A percentile compares a stretch with the other conserved stretches of the same genome.
Conservation (phyloP, 768 basidiomycete genomes). For the Boletus speciosus region DNA sequence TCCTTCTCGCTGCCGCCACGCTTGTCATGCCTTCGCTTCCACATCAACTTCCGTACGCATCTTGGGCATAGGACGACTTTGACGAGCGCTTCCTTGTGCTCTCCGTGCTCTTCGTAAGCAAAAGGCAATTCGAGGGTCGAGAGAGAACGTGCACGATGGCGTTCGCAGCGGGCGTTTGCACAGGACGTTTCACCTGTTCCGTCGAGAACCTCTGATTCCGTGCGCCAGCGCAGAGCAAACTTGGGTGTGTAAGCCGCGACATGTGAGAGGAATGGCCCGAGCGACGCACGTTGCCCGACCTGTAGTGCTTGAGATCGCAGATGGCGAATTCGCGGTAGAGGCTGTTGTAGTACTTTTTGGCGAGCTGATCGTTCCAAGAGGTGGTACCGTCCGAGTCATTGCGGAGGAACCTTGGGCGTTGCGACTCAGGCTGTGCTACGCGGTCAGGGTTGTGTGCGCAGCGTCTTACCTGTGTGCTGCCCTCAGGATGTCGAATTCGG, state of each 20-base stretch:
- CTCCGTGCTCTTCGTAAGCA: slow-evolving; percentile 76
- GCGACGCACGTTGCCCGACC: slow-evolving; percentile 73
- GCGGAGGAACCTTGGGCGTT: slow-evolving; percentile 63
- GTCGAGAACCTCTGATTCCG: slow-evolving; percentile 83
- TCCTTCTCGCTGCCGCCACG: slow-evolving; percentile 16
- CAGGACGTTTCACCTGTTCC: slow-evolving; percentile 87
- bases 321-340: slow-evolving; percentile 91
- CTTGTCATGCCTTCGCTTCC: slow-evolving; percentile 73
- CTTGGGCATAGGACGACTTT: slow-evolving; percentile 83
- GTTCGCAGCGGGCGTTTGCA: slow-evolving; percentile 80
- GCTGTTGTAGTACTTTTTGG: slow-evolving; percentile 81
- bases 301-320: slow-evolving; percentile 95
- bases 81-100: slow-evolving; percentile 76
- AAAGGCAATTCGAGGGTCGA: slow-evolving; percentile 89
- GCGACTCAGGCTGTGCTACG: not conserved
- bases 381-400: slow-evolving; percentile 35
- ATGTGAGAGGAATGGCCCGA: not conserved
- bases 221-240: slow-evolving; percentile 93
- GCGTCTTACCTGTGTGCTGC: slow-evolving; percentile 58
- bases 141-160: slow-evolving; percentile 48
- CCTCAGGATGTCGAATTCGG: slow-evolving; percentile 78
- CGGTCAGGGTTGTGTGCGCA: not conserved
- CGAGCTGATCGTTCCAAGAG: slow-evolving; percentile 81
- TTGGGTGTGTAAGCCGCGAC: slow-evolving; percentile 24
- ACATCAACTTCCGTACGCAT: slow-evolving; percentile 83